Conservation (phyloP, 2,329 filamentous ascomycete genomes). For the Penicillium sumatraense region DNA sequence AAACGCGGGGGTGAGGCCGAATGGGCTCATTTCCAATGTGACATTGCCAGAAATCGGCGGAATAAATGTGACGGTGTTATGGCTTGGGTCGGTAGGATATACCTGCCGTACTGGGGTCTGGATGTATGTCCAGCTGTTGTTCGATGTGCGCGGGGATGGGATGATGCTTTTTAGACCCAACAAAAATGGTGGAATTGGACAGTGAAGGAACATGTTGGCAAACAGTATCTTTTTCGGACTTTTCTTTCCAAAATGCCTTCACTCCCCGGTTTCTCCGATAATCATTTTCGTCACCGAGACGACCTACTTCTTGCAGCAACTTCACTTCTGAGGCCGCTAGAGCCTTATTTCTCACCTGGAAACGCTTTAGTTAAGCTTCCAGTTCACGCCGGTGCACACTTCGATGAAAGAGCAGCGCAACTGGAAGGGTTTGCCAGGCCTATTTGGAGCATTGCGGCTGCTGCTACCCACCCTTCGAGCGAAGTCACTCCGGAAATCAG, state of each 20-base stretch:
- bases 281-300: conserved; percentile 1
- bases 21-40: neutral
- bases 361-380: conserved; percentile 6
- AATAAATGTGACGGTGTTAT: neutral
- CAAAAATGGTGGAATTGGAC: no score
- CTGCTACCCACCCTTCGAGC: neutral
- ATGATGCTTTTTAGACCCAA: no score
- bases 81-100: neutral
- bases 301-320: neutral
- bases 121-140: neutral
- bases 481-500: neutral
- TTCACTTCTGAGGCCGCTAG: neutral
- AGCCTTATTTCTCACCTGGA: conserved; percentile 6
- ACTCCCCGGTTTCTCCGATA: conserved; percentile 4
- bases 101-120: neutral
- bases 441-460: conserved; percentile 6
- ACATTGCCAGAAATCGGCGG: conserved; percentile 4
- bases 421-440: conserved; percentile 9
- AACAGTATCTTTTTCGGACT: neutral
- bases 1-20: neutral
- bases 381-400: conserved; percentile 4
- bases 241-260: conserved; percentile 1
- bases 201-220: no score
- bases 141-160: neutral
- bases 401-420: conserved; percentile 6